Evolutionary conservation across 2,329 filamentous ascomycete genomes (phyloP).

Genomic region (Stagonosporopsis rhizophila): DNA sequence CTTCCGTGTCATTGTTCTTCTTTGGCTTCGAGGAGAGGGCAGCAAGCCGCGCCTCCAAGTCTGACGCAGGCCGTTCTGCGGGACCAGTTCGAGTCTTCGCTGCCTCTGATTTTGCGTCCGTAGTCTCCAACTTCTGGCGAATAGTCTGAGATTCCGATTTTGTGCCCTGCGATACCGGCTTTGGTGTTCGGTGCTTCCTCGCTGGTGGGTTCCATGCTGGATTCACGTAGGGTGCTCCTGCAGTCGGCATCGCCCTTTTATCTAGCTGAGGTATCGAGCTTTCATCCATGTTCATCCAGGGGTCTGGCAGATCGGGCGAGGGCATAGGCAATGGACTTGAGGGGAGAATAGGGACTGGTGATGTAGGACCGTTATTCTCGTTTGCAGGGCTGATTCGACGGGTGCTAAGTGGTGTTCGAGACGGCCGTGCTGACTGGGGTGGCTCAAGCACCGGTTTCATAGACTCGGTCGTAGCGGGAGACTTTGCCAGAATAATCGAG

Average conservation of each 20-base stretch:
- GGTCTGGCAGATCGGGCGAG: constrained; percentile 39
- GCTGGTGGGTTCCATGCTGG: constrained; percentile 32
- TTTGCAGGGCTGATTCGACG: constrained; percentile 29
- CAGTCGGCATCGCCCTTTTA: constrained; percentile 43
- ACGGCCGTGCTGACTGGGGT: constrained; percentile 17
- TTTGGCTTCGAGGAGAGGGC: constrained; percentile 5
- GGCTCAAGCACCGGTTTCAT: constrained; percentile 21
- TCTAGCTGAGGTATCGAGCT: constrained; percentile 40
- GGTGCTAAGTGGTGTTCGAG: constrained; percentile 30
- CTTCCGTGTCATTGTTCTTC: background rate
- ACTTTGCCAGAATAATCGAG: constrained; percentile 31
- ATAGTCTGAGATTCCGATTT: constrained; percentile 4
- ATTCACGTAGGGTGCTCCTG: constrained; percentile 35
- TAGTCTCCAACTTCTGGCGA: constrained; percentile 17
- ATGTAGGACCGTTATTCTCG: constrained; percentile 33
- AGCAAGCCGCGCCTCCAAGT: constrained; percentile 15
- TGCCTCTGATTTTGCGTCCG: constrained; percentile 1
- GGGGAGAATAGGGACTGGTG: constrained; percentile 21
- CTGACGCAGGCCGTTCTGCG: constrained; percentile 4
- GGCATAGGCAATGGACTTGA: constrained; percentile 45
- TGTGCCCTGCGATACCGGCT: constrained; percentile 20
- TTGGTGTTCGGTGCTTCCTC: constrained; percentile 29
- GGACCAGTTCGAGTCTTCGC: background rate
- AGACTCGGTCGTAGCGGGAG: constrained; percentile 21
- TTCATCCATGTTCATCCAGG: constrained; percentile 42